Evolutionary conservation across 371 early-diverging fungal species (phyloP).

Genomic region (Haplosporangium sp.): DNA sequence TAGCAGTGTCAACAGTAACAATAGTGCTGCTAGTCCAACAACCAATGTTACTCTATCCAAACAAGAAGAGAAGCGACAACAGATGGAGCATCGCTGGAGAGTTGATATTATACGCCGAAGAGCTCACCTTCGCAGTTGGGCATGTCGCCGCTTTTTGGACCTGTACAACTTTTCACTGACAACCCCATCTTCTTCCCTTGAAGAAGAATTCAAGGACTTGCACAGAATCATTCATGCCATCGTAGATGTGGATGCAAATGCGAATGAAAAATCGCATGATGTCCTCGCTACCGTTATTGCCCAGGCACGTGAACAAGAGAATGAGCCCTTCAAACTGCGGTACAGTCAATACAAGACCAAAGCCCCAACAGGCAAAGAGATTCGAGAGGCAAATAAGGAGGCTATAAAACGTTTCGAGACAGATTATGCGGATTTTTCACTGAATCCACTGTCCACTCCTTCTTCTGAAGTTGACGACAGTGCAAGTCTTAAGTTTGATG

Average conservation of each 20-base stretch:
- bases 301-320: constrained; percentile 18
- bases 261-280: constrained; percentile 34
- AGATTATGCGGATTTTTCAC: background rate
- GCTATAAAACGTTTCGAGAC: constrained; percentile 16
- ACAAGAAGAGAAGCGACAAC: constrained; percentile 30
- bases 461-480: background rate
- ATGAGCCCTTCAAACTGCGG: constrained; percentile 14
- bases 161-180: constrained; percentile 32
- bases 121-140: constrained; percentile 38
- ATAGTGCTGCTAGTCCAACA: background rate
- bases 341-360: constrained; percentile 31
- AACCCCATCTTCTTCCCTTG: constrained; percentile 2
- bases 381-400: constrained; percentile 19
- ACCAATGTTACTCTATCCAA: constrained; percentile 6
- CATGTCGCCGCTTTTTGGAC: constrained; percentile 27
- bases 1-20: background rate
- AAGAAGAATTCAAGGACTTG: constrained; percentile 36
- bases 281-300: constrained; percentile 9
- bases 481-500: constrained; percentile 1
- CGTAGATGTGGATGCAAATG: constrained; percentile 24
- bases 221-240: constrained; percentile 30
- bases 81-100: constrained; percentile 35
- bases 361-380: constrained; percentile 33
- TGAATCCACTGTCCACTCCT: background rate
- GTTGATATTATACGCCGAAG: constrained; percentile 37